phyloP scores from a whole-genome alignment of 805 yeast genomes.

The Candida coquimbonensis region DNA sequence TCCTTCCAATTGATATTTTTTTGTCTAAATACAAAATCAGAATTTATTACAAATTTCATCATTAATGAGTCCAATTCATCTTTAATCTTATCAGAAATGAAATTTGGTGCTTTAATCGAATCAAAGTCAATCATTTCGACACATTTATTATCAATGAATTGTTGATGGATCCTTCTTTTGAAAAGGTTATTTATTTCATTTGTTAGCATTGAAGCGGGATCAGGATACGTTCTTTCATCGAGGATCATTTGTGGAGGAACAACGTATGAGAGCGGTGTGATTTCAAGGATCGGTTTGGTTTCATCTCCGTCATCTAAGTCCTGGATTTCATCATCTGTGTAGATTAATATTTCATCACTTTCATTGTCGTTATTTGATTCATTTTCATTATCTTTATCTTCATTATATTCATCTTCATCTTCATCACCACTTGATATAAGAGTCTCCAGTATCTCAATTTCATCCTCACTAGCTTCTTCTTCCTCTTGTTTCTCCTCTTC shows the following conservation, averaged over 20 bases:
- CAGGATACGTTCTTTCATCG: background rate
- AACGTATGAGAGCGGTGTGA: no score
- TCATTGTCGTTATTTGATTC: background rate
- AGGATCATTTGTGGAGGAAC: background rate
- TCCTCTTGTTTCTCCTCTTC: background rate
- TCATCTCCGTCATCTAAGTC: conserved; percentile 4
- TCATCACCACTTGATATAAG: background rate
- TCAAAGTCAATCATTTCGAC: background rate
- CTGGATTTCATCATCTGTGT: background rate
- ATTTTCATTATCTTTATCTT: background rate
- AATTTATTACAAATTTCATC: background rate
- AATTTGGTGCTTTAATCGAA: background rate
- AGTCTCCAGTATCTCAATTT: no score
- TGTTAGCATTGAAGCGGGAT: background rate
- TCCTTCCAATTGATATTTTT: background rate
- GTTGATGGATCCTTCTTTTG: conserved; percentile 1
- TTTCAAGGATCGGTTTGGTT: no score
- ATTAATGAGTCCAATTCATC: background rate
- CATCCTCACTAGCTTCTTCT: background rate
- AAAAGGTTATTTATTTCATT: background rate
- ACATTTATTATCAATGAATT: background rate
- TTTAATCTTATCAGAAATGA: background rate
- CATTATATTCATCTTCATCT: background rate
- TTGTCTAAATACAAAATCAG: background rate
- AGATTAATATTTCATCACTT: no score